phyloP scores from a whole-genome alignment of 2,329 filamentous ascomycete genomes.

The Cladophialophora chaetospira region DNA sequence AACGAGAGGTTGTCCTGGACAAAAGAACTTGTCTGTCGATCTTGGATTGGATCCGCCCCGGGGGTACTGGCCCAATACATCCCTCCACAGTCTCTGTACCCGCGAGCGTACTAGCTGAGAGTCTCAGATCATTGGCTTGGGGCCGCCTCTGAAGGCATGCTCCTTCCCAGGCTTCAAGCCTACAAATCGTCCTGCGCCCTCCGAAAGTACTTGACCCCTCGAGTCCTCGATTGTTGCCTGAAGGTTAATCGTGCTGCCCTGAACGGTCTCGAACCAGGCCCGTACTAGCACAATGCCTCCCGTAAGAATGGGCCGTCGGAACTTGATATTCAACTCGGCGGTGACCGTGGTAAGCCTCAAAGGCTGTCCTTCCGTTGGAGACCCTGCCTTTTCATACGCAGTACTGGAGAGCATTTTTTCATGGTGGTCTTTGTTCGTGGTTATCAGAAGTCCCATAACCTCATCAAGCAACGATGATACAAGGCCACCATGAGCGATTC shows the following conservation, averaged over 20 bases:
- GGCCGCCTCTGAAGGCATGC: too few species aligned
- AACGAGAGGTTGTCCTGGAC: too few species aligned
- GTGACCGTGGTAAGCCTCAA: background rate
- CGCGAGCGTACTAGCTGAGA: too few species aligned
- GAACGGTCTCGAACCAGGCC: background rate
- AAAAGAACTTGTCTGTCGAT: too few species aligned
- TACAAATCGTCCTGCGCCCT: slow-evolving; percentile 1
- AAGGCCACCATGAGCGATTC: background rate
- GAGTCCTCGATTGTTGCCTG: background rate
- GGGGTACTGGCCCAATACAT: too few species aligned
- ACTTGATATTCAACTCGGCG: slow-evolving; percentile 4
- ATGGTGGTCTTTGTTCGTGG: background rate
- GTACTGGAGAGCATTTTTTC: background rate
- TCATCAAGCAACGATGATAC: background rate
- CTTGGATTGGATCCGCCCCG: too few species aligned
- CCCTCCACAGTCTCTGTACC: too few species aligned
- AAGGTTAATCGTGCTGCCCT: background rate
- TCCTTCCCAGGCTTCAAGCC: background rate
- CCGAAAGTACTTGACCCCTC: background rate
- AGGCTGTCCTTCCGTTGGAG: too few species aligned
- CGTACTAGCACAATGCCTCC: background rate
- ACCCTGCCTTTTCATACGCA: too few species aligned
- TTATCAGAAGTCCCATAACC: background rate
- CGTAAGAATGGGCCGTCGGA: background rate
- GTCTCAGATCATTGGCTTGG: too few species aligned